Percentiles rank a stretch among this genome's conserved stretches.
Conservation (phyloP, 177 flowering plant species). For the Vitis hybrid region DNA sequence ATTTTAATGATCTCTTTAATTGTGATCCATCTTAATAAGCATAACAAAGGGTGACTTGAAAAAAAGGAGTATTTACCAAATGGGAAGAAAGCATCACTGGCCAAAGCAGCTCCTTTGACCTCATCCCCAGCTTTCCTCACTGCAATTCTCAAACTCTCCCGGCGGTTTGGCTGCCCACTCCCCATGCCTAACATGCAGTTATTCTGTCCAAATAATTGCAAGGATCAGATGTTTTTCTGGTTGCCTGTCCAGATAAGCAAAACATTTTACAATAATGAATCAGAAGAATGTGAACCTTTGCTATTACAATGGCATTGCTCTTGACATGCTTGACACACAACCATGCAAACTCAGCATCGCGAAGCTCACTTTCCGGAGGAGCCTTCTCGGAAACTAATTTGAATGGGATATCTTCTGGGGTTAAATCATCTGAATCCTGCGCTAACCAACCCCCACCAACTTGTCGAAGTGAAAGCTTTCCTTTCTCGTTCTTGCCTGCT, state of each 20-base stretch:
- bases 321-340: constrained; percentile 96
- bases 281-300: constrained; percentile 56
- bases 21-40: too few species aligned
- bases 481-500: constrained; percentile 72
- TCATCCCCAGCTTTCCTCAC: constrained; percentile 90
- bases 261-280: neutral
- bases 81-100: constrained; percentile 99
- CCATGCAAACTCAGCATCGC: constrained; percentile 98
- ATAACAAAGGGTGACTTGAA: too few species aligned
- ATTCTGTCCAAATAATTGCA: constrained; percentile 43
- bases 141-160: constrained; percentile 93
- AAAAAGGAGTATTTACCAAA: constrained; percentile 60
- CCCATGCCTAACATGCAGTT: constrained; percentile 99
- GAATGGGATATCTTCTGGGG: constrained; percentile 73
- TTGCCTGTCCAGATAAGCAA: neutral
- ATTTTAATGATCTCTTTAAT: too few species aligned
- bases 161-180: constrained; percentile 96
- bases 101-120: constrained; percentile 93
- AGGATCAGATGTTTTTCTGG: constrained; percentile 3
- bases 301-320: constrained; percentile 98
- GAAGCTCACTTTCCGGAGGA: constrained; percentile 62
- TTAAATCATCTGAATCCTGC: constrained; percentile 89
- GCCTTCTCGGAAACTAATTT: constrained; percentile 50
- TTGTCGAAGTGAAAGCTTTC: constrained; percentile 91
- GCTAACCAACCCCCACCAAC: constrained; percentile 98